These are phyloP conservation scores for Crassisporium funariophilum DNA, from an alignment of 768 basidiomycete species.

Conservation along the genomic window DNA sequence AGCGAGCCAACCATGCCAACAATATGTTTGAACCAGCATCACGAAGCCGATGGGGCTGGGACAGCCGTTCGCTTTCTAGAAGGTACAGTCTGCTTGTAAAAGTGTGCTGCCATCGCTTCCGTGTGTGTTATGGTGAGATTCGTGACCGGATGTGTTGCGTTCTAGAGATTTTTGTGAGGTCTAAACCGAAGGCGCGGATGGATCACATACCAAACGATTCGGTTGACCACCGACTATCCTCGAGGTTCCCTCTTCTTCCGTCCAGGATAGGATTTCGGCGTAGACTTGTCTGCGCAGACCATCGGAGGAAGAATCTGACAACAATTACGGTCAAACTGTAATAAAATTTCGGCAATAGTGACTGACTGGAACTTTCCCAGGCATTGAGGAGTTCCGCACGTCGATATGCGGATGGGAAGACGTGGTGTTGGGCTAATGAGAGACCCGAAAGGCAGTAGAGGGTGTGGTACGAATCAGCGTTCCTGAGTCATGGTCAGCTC, in stretches of 20 bases:
- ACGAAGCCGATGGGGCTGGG: background rate
- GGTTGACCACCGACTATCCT: constrained; percentile 28
- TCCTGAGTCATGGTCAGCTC: constrained; percentile 43
- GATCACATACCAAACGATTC: constrained; percentile 30
- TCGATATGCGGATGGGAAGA: constrained; percentile 46
- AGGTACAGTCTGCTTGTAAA: constrained; percentile 26
- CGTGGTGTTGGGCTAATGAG: constrained; percentile 83
- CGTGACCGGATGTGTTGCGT: constrained; percentile 38
- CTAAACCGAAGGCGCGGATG: background rate
- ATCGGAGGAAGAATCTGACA: constrained; percentile 19
- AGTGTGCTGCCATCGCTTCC: constrained; percentile 30
- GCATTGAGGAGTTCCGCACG: constrained; percentile 18
- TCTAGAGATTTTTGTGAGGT: constrained; percentile 19
- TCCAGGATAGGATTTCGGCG: constrained; percentile 31
- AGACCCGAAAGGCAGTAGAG: constrained; percentile 91
- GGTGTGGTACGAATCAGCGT: constrained; percentile 95
- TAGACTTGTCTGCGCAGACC: constrained; percentile 22
- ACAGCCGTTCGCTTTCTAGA: constrained; percentile 2
- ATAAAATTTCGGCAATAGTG: background rate
- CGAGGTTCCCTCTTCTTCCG: constrained; percentile 32
- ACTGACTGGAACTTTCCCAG: constrained; percentile 22
- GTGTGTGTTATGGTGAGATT: constrained; percentile 41
- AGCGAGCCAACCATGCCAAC: background rate
- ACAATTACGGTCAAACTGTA: background rate
- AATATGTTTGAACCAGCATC: background rate